phyloP scores from a whole-genome alignment of 768 basidiomycete genomes.

The Pisolithus tinctorius region DNA sequence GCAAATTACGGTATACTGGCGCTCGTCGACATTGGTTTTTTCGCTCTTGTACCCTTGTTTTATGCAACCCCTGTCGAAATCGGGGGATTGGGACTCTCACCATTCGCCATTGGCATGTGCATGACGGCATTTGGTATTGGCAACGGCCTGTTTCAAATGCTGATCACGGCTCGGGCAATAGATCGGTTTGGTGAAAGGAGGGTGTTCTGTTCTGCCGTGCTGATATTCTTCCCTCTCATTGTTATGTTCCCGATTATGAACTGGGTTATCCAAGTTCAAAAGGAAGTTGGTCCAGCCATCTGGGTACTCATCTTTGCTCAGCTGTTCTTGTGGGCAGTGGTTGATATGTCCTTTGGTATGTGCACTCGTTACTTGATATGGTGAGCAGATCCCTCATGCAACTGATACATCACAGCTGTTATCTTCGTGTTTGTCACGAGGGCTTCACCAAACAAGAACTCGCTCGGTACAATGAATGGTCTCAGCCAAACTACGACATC shows the following conservation, averaged over 20 bases:
- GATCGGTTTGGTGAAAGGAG: slow-evolving; percentile 53
- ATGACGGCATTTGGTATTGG: slow-evolving; percentile 20
- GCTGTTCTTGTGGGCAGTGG: slow-evolving; percentile 12
- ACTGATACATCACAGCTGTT: slow-evolving; percentile 30
- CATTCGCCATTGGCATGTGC: slow-evolving; percentile 24
- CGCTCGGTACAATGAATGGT: slow-evolving; percentile 54
- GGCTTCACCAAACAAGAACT: slow-evolving; percentile 45
- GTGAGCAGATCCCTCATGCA: not conserved
- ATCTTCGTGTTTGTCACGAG: slow-evolving; percentile 48
- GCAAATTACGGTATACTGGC: slow-evolving; percentile 56
- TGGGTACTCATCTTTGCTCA: slow-evolving; percentile 26
- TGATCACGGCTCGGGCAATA: slow-evolving; percentile 54
- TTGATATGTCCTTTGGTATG: slow-evolving; percentile 30
- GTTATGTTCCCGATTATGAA: slow-evolving; percentile 35
- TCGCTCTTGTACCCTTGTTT: slow-evolving; percentile 7
- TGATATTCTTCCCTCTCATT: slow-evolving; percentile 31
- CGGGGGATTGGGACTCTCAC: slow-evolving; percentile 21
- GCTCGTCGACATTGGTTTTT: slow-evolving; percentile 56
- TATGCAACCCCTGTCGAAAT: slow-evolving; percentile 25
- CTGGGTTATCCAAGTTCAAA: not conserved
- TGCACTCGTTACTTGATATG: slow-evolving; percentile 17
- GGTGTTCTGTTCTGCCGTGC: slow-evolving; percentile 38
- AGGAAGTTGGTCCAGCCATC: slow-evolving; percentile 23
- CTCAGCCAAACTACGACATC: slow-evolving; percentile 43
- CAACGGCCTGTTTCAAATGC: slow-evolving; percentile 45